These are phyloP conservation scores for Malassezia arunalokei DNA, from an alignment of 1,284 basidiomycete species.

Conservation along the genomic window DNA sequence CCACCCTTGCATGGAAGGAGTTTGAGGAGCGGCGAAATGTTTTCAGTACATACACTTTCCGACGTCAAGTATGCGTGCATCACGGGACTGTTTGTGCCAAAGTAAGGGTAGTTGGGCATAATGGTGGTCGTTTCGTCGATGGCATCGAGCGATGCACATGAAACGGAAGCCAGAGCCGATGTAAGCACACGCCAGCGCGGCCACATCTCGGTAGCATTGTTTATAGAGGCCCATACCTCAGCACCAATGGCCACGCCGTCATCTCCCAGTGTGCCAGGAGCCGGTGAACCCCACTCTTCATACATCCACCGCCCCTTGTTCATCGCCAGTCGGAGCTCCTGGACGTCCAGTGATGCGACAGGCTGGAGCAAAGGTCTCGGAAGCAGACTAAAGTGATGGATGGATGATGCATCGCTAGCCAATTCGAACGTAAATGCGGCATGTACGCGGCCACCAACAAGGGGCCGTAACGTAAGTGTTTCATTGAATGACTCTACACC, in stretches of 20 bases:
- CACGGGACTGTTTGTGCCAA: neutral
- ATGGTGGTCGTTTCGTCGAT: constrained; percentile 28
- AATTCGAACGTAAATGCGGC: constrained; percentile 55
- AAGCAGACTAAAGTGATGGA: constrained; percentile 51
- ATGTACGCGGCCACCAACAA: constrained; percentile 70
- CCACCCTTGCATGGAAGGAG: constrained; percentile 77
- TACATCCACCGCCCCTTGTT: constrained; percentile 87
- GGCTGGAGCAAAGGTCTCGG: constrained; percentile 76
- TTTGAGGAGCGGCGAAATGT: constrained; percentile 86
- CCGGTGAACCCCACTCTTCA: constrained; percentile 55
- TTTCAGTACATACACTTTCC: constrained; percentile 66
- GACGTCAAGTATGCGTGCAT: constrained; percentile 24
- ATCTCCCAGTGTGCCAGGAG: constrained; percentile 12
- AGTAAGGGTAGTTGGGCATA: constrained; percentile 17
- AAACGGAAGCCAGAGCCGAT: constrained; percentile 78
- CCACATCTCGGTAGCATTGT: constrained; percentile 6
- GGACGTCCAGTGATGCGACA: constrained; percentile 66
- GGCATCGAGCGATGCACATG: constrained; percentile 74
- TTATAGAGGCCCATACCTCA: constrained; percentile 63
- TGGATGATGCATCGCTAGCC: constrained; percentile 16
- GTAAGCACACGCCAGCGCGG: constrained; percentile 63
- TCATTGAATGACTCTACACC: constrained; percentile 50
- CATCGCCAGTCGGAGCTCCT: constrained; percentile 69
- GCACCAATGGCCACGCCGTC: constrained; percentile 69
- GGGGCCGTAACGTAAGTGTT: constrained; percentile 59